Conservation (phyloP, 192 early-diverging fungal species). For the Coemansia sp. region DNA sequence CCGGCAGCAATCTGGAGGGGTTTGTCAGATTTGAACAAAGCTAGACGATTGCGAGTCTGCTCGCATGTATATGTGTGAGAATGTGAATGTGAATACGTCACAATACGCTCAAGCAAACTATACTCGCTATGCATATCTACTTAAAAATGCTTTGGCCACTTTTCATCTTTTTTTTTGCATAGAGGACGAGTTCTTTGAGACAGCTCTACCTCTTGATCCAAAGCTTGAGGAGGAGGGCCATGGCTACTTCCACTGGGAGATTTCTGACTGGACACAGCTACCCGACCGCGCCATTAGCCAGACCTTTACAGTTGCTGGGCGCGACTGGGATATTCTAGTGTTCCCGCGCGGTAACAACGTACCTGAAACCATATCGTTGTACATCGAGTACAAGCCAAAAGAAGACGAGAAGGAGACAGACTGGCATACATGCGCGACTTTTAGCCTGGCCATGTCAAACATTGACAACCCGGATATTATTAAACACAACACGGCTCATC, state of each 20-base stretch:
- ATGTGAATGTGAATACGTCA: no score
- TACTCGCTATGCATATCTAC: no score
- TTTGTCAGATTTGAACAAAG: no score
- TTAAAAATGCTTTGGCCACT: not conserved
- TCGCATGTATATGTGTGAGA: no score
- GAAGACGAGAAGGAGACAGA: conserved; percentile 43
- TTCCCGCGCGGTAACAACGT: conserved; percentile 87
- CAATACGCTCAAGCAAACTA: no score
- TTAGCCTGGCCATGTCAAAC: conserved; percentile 76
- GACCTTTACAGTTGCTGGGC: conserved; percentile 38
- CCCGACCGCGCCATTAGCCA: conserved; percentile 28
- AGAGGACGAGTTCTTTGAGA: conserved; percentile 35
- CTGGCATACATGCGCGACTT: conserved; percentile 84
- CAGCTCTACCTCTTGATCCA: conserved; percentile 7
- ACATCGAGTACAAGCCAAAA: conserved; percentile 81
- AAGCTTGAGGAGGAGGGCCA: conserved; percentile 33
- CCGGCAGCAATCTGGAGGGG: no score
- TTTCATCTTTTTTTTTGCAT: conserved; percentile 1
- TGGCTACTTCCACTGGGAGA: conserved; percentile 44
- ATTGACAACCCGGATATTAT: conserved; percentile 62
- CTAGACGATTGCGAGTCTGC: no score
- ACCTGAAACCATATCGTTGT: conserved; percentile 71
- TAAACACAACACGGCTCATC: conserved; percentile 58
- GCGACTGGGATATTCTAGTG: conserved; percentile 74
- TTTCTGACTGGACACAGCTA: conserved; percentile 38